These are phyloP conservation scores for Nicotiana paniculata DNA, from an alignment of 257 asterid genomes.

Conservation along the genomic window DNA sequence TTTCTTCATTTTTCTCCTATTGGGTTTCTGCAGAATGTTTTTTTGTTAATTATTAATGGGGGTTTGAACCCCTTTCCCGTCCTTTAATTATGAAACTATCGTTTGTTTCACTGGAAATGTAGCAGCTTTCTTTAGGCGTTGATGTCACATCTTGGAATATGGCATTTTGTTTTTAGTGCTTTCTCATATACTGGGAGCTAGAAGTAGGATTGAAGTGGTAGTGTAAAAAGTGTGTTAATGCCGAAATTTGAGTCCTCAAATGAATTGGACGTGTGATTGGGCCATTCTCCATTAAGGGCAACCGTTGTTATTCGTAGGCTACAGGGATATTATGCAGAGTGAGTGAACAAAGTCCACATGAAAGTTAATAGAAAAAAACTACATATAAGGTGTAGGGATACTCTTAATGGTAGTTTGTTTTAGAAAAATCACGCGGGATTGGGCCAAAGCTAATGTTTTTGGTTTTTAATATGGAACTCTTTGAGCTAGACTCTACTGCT, in stretches of 20 bases:
- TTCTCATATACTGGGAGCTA: neutral
- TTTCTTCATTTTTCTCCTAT: neutral
- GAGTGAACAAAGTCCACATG: too few species aligned
- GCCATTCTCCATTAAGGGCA: neutral
- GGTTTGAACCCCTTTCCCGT: neutral
- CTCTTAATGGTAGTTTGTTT: too few species aligned
- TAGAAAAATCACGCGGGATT: too few species aligned
- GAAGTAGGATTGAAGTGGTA: neutral
- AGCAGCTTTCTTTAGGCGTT: neutral
- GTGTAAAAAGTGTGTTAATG: neutral
- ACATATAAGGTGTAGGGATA: too few species aligned
- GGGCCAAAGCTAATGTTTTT: neutral
- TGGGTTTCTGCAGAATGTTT: neutral
- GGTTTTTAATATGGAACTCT: neutral
- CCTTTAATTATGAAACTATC: too few species aligned
- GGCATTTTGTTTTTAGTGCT: neutral
- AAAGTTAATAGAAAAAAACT: too few species aligned
- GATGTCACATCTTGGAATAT: neutral
- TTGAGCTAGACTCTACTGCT: neutral
- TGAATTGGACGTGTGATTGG: neutral
- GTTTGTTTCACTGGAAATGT: neutral
- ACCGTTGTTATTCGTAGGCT: neutral
- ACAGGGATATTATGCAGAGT: too few species aligned
- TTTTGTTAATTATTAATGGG: neutral
- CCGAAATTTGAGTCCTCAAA: neutral